Evolutionary conservation across 2,329 filamentous ascomycete species (phyloP).

Genomic region (Plenodomus biglobosus): DNA sequence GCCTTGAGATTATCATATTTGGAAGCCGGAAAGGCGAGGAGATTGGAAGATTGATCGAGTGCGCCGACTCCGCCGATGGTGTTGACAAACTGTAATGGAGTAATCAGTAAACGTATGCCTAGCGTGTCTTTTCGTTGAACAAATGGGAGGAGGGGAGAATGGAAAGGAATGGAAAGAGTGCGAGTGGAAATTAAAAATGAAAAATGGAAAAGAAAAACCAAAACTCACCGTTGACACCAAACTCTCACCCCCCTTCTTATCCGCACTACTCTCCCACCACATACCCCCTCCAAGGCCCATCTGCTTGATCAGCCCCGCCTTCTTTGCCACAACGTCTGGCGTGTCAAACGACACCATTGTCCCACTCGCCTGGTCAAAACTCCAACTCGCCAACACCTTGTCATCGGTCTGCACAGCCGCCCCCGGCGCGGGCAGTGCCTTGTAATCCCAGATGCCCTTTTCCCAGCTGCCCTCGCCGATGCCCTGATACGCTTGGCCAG

Average conservation of each 20-base stretch:
- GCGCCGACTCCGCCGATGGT: slow-evolving; percentile 56
- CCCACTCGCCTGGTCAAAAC: slow-evolving; percentile 29
- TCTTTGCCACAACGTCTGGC: slow-evolving; percentile 33
- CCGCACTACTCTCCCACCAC: slow-evolving; percentile 43
- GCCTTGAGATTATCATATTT: slow-evolving; percentile 68
- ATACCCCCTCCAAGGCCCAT: slow-evolving; percentile 41
- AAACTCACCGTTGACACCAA: slow-evolving; percentile 37
- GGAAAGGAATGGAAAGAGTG: no score
- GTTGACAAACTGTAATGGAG: slow-evolving; percentile 56
- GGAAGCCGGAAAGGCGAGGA: slow-evolving; percentile 63
- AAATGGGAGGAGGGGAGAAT: no score
- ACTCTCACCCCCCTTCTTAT: slow-evolving; percentile 36
- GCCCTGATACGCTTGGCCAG: slow-evolving; percentile 35
- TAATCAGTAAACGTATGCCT: no score
- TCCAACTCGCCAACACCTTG: slow-evolving; percentile 31
- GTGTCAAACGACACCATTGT: slow-evolving; percentile 41
- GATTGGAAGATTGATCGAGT: slow-evolving; percentile 60
- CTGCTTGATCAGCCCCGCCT: slow-evolving; percentile 28
- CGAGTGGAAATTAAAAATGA: no score
- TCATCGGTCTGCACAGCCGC: slow-evolving; percentile 25
- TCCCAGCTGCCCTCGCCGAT: slow-evolving; percentile 41
- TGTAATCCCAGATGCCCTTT: slow-evolving; percentile 42
- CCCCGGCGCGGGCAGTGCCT: slow-evolving; percentile 35
- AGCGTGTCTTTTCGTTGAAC: no score
- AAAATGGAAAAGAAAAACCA: not conserved